phyloP scores from a whole-genome alignment of 306 rosid genomes.

The Pyrus communis region DNA sequence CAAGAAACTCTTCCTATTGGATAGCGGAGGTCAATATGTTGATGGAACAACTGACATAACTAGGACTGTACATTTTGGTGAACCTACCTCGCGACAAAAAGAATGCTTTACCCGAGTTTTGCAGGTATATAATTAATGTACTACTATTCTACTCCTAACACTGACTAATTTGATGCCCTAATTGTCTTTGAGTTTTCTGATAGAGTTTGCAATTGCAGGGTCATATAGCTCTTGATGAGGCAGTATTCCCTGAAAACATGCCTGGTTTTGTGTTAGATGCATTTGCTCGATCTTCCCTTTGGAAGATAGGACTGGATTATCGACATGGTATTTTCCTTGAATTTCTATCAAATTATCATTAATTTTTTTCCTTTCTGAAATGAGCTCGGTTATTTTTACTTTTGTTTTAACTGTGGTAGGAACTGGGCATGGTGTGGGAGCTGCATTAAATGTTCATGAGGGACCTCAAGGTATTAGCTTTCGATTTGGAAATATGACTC shows the following conservation, averaged over 20 bases:
- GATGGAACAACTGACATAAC: conserved; percentile 98
- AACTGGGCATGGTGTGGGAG: conserved; percentile 97
- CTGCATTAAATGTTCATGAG: conserved; percentile 95
- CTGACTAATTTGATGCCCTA: neutral
- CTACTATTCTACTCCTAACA: neutral
- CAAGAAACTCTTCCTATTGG: conserved; percentile 75
- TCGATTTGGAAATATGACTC: conserved; percentile 76
- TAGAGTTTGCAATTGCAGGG: conserved; percentile 53
- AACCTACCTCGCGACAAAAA: conserved; percentile 59
- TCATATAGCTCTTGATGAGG: conserved; percentile 83
- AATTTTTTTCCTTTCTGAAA: neutral
- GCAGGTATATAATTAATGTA: conserved; percentile 40
- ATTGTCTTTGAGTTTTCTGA: conserved; percentile 16
- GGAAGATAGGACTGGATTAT: conserved; percentile 98
- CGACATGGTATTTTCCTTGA: conserved; percentile 60
- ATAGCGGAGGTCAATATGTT: conserved; percentile 94
- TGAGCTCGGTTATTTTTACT: neutral
- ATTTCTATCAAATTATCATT: neutral
- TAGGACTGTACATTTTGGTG: conserved; percentile 90
- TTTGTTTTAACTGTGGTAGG: conserved; percentile 34
- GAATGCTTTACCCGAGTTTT: conserved; percentile 93
- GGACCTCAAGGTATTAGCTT: conserved; percentile 92
- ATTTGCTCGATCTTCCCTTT: conserved; percentile 88
- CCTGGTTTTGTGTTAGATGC: conserved; percentile 96
- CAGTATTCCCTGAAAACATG: conserved; percentile 82